phyloP scores from a whole-genome alignment of 1,284 basidiomycete species.

The Cryptococcus sp. region DNA sequence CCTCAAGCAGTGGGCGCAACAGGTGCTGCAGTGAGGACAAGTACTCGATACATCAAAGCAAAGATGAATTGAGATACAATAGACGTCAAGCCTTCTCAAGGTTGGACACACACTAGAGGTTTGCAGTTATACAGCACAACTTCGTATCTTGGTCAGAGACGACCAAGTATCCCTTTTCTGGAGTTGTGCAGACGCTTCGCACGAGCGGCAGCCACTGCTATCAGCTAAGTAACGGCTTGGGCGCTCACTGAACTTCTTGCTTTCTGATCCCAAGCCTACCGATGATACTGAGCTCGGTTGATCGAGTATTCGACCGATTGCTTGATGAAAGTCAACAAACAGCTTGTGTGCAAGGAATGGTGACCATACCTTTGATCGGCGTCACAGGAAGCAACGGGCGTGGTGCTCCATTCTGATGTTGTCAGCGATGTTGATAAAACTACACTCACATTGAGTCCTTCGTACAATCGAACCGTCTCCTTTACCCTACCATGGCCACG shows the following conservation, averaged over 20 bases:
- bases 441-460: slow-evolving; percentile 3
- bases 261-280: slow-evolving; percentile 2
- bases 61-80: not conserved
- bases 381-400: slow-evolving; percentile 1
- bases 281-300: slow-evolving; percentile 13
- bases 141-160: too few relatives aligned
- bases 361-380: slow-evolving; percentile 15
- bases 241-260: slow-evolving; percentile 14
- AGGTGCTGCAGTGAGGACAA: slow-evolving; percentile 8
- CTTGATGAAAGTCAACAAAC: not conserved
- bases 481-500: slow-evolving; percentile 12
- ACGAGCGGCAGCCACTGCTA: slow-evolving; percentile 1
- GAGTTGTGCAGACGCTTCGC: not conserved
- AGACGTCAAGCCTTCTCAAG: not conserved
- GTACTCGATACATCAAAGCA: not conserved
- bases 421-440: not conserved
- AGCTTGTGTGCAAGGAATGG: not conserved
- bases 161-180: too few relatives aligned
- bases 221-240: not conserved
- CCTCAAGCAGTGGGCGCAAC: slow-evolving; percentile 41
- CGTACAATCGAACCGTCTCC: slow-evolving; percentile 11
- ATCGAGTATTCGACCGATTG: slow-evolving; percentile 14
- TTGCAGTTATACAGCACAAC: too few relatives aligned
- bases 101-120: not conserved
- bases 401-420: not conserved